A percentile compares a stretch with the other conserved stretches of the same genome.
Conservation (phyloP, 768 basidiomycete genomes). For the Termitomyces sp. region DNA sequence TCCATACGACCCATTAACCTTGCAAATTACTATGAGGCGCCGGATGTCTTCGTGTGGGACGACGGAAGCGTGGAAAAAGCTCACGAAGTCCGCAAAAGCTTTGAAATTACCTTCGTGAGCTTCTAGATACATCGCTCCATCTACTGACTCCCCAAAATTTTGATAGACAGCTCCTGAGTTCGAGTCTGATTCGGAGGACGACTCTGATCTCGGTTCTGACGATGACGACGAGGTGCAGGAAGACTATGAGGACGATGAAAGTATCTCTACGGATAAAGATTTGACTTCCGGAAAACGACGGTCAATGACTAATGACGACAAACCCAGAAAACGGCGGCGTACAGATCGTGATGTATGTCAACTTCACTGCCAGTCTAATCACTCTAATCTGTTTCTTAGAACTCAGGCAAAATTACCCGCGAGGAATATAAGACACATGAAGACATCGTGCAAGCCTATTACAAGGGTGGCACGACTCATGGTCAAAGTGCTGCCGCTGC, state of each 20-base stretch:
- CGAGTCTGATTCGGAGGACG: slow-evolving; percentile 35
- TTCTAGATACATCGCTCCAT: background rate
- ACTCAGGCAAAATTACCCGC: slow-evolving; percentile 54
- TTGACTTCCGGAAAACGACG: slow-evolving; percentile 46
- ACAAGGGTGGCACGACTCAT: slow-evolving; percentile 77
- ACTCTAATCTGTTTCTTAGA: slow-evolving; percentile 22
- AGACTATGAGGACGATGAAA: slow-evolving; percentile 31
- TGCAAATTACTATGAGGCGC: slow-evolving; percentile 74
- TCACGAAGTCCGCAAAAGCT: slow-evolving; percentile 70
- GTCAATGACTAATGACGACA: slow-evolving; percentile 32
- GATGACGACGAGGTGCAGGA: slow-evolving; percentile 37
- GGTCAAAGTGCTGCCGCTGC: slow-evolving; percentile 88
- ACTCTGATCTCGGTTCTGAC: slow-evolving; percentile 27
- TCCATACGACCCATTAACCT: slow-evolving; percentile 88
- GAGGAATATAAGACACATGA: slow-evolving; percentile 66
- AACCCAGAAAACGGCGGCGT: slow-evolving; percentile 53
- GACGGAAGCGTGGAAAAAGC: slow-evolving; percentile 76
- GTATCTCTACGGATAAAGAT: slow-evolving; percentile 37
- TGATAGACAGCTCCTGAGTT: slow-evolving; percentile 69
- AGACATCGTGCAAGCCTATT: slow-evolving; percentile 72
- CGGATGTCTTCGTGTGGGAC: slow-evolving; percentile 81
- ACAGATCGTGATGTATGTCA: slow-evolving; percentile 38
- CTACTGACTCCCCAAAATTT: slow-evolving; percentile 1
- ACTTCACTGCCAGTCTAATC: background rate
- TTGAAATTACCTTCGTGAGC: slow-evolving; percentile 77